A percentile compares a stretch with the other conserved stretches of the same genome.
Conservation (phyloP, 2,329 filamentous ascomycete species). For the Dactylonectria macrodidyma region DNA sequence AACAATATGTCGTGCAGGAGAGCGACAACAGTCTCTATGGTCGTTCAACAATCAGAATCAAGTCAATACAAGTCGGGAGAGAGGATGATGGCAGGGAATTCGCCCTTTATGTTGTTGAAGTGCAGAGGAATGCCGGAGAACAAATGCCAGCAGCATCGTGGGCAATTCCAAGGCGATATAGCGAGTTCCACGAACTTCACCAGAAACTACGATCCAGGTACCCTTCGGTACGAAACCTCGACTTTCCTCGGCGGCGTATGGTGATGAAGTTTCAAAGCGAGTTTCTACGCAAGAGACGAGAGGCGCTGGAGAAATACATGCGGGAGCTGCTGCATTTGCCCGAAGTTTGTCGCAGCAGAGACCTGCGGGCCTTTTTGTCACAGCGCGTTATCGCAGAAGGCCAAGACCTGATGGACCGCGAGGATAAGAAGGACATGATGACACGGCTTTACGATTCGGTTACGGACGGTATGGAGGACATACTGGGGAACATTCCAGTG, state of each 20-base stretch:
- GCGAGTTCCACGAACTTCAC: slow-evolving; percentile 96
- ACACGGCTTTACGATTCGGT: slow-evolving; percentile 96
- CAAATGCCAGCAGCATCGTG: slow-evolving; percentile 97
- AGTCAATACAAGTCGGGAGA: slow-evolving; percentile 90
- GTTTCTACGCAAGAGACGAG: slow-evolving; percentile 89
- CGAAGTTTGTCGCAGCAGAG: slow-evolving; percentile 93
- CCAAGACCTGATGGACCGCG: slow-evolving; percentile 69
- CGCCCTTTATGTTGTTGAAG: slow-evolving; percentile 93
- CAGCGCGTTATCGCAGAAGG: slow-evolving; percentile 83
- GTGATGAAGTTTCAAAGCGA: slow-evolving; percentile 98
- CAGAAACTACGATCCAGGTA: slow-evolving; percentile 89
- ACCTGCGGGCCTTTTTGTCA: slow-evolving; percentile 92
- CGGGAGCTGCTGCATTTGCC: slow-evolving; percentile 86
- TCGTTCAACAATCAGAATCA: slow-evolving; percentile 89
- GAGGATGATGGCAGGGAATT: slow-evolving; percentile 96
- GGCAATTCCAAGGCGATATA: slow-evolving; percentile 93
- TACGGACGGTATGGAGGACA: slow-evolving; percentile 97
- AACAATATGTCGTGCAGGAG: slow-evolving; percentile 97
- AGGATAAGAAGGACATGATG: slow-evolving; percentile 88
- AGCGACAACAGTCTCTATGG: slow-evolving; percentile 98
- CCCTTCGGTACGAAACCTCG: slow-evolving; percentile 87
- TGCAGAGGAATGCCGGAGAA: slow-evolving; percentile 90
- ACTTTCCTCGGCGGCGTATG: slow-evolving; percentile 92
- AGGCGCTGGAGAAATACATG: slow-evolving; percentile 89
- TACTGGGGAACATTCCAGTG: slow-evolving; percentile 94